phyloP scores from a whole-genome alignment of 2,329 filamentous ascomycete species.

The Colletotrichum sp. region DNA sequence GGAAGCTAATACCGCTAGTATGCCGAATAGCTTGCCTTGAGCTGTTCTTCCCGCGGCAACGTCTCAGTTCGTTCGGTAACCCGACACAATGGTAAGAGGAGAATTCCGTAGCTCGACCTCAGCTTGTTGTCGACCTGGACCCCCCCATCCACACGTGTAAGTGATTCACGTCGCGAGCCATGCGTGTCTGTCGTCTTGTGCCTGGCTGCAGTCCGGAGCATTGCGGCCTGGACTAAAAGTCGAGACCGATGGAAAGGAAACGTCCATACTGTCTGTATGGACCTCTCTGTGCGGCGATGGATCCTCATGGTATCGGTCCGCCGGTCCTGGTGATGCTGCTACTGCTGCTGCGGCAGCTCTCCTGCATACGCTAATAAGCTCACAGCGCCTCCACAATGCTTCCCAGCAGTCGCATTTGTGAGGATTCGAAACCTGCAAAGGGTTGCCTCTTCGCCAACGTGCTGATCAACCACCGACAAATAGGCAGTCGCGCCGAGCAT shows the following conservation, averaged over 20 bases:
- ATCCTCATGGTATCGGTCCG: background rate
- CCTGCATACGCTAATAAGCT: background rate
- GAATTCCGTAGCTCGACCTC: background rate
- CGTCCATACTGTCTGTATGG: background rate
- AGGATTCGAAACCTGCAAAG: background rate
- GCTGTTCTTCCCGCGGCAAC: background rate
- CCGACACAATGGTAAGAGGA: background rate
- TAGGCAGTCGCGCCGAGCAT: background rate
- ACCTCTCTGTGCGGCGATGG: background rate
- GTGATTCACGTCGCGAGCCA: background rate
- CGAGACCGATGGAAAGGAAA: background rate
- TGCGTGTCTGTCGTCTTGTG: background rate
- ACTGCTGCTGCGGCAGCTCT: background rate
- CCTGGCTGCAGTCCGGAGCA: background rate
- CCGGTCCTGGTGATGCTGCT: background rate
- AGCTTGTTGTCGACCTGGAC: background rate
- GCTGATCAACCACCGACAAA: background rate
- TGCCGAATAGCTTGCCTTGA: background rate
- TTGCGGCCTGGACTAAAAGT: background rate
- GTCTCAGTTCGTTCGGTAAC: background rate
- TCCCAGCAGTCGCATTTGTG: background rate
- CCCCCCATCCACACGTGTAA: background rate
- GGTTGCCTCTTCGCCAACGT: background rate
- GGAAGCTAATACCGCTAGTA: background rate
- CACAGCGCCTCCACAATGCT: background rate